Evolutionary conservation across 2,329 filamentous ascomycete genomes (phyloP), one percentile per base, ranked within the genome.

Genomic region (Gaeumannomyces sp.): DNA sequence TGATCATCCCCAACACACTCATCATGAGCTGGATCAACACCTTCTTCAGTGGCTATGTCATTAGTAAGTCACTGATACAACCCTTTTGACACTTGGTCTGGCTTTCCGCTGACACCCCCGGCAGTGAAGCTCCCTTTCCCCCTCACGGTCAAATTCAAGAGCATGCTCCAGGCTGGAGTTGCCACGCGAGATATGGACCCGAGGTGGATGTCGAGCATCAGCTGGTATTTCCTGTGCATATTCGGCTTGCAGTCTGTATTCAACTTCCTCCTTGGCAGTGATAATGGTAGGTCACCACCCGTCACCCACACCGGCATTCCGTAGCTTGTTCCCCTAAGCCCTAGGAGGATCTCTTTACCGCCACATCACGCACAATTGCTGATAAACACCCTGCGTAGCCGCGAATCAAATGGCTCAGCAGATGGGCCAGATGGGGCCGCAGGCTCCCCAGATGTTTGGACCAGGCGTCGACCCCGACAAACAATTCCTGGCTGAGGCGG

Each of bases 11-110:
- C 61, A 97, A 99, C 78, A 98, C 93, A 7, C 79, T 99, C 75
- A 99, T 99, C 71, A 99, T 99, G 95, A 95, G 94, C 70, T 99
- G 95, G 95, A 98, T 99, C 76, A 99, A 99, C 79, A 93, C 95
- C 0, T 99, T 98, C 75, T 99, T 99, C 73, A 96, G 92, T 63
- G 95, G 95, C 38, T 99, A 97, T 74, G 95, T 99, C 61, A 97
- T 99, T 68, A 92, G 92, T 96, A 82, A 73, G 87, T 10, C 57
- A 35, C 25, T 64, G 33, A n/a, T 14, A 56, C 29, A 16, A 11
- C 50, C 56, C 27, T 33, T 27, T 22, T 45, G 35, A 35, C 28
- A 10, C 2, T 14, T 33, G 5, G 4, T 11, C 16, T 50, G 45
- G 53, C 60, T 29, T 53, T 14, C n/a, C 31, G 50, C 67, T 69